Evolutionary conservation across 352 stramenopile genomes (phyloP).

Genomic region (Globisporangium middletonii): DNA sequence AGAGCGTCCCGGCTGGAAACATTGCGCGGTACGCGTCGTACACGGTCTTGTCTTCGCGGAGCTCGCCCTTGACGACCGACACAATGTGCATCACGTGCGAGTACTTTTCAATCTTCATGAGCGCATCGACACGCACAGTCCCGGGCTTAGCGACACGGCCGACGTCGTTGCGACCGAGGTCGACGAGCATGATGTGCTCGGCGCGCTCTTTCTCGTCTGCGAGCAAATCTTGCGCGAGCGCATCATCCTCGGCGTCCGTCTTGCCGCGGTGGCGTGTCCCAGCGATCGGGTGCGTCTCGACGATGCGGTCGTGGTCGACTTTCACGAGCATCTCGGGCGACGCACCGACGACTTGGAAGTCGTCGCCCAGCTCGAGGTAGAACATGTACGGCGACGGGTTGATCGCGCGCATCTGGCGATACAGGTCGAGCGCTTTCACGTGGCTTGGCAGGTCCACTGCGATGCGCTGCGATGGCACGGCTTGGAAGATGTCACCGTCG

Average conservation of each 20-base stretch:
- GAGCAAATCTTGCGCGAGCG: slow-evolving; percentile 71
- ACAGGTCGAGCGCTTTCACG: slow-evolving; percentile 76
- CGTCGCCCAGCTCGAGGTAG: slow-evolving; percentile 75
- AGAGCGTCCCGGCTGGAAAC: slow-evolving; percentile 85
- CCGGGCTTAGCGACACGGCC: slow-evolving; percentile 80
- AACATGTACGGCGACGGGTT: slow-evolving; percentile 91
- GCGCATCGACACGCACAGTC: slow-evolving; percentile 71
- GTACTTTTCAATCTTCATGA: slow-evolving; percentile 92
- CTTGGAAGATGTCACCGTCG: slow-evolving; percentile 89
- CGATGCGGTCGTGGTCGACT: slow-evolving; percentile 74
- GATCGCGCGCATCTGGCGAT: slow-evolving; percentile 84
- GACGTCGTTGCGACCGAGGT: slow-evolving; percentile 88
- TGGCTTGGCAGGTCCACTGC: slow-evolving; percentile 56
- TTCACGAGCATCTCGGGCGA: slow-evolving; percentile 89
- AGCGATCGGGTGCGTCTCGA: slow-evolving; percentile 88
- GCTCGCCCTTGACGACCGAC: slow-evolving; percentile 80
- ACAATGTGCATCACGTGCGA: slow-evolving; percentile 92
- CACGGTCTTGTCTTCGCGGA: slow-evolving; percentile 75
- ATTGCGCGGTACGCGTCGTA: slow-evolving; percentile 88
- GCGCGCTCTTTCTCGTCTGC: slow-evolving; percentile 86
- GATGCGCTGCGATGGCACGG: slow-evolving; percentile 80
- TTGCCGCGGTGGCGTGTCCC: slow-evolving; percentile 81
- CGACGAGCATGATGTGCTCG: slow-evolving; percentile 92
- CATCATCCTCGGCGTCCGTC: slow-evolving; percentile 82
- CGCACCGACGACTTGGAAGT: slow-evolving; percentile 85